These are phyloP conservation scores for Periconia macrospinosa DNA, from an alignment of 2,329 filamentous ascomycete genomes.

Conservation along the genomic window DNA sequence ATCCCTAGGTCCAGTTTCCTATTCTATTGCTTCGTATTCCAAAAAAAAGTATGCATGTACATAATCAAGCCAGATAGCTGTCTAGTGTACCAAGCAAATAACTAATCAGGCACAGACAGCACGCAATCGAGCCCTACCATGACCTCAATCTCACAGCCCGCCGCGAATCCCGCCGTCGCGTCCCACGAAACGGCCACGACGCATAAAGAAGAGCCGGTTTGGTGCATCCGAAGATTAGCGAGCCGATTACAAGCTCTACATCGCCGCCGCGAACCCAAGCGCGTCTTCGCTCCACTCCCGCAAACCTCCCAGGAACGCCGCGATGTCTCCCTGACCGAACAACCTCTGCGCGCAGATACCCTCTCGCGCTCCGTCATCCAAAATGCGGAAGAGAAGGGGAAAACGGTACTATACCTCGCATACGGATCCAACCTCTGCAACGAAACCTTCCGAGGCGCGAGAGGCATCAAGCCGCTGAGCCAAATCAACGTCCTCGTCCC, in stretches of 20 bases:
- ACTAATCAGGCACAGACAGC: conserved; percentile 22
- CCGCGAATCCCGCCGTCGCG: conserved; percentile 1
- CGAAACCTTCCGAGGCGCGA: conserved; percentile 74
- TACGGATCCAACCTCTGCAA: conserved; percentile 89
- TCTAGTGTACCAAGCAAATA: conserved; percentile 22
- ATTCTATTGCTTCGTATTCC: too few species aligned
- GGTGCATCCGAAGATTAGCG: conserved; percentile 11
- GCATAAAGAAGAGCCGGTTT: conserved; percentile 6
- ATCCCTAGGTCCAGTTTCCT: too few species aligned
- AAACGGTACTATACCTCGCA: conserved; percentile 54
- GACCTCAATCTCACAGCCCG: conserved; percentile 16
- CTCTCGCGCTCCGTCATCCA: conserved; percentile 16
- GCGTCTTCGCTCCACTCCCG: conserved; percentile 21
- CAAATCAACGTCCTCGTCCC: conserved; percentile 82
- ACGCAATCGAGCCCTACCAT: conserved; percentile 30
- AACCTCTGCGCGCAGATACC: conserved; percentile 20
- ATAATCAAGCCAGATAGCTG: not conserved
- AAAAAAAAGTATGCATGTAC: not conserved
- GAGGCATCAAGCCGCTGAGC: conserved; percentile 80
- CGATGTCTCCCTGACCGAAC: conserved; percentile 34
- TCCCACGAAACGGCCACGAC: conserved; percentile 4
- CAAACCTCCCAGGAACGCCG: conserved; percentile 31
- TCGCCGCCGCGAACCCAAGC: conserved; percentile 4
- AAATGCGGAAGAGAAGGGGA: conserved; percentile 29
- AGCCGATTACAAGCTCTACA: conserved; percentile 12